phyloP scores from a whole-genome alignment of 2,329 filamentous ascomycete genomes.

The Fusarium poae region DNA sequence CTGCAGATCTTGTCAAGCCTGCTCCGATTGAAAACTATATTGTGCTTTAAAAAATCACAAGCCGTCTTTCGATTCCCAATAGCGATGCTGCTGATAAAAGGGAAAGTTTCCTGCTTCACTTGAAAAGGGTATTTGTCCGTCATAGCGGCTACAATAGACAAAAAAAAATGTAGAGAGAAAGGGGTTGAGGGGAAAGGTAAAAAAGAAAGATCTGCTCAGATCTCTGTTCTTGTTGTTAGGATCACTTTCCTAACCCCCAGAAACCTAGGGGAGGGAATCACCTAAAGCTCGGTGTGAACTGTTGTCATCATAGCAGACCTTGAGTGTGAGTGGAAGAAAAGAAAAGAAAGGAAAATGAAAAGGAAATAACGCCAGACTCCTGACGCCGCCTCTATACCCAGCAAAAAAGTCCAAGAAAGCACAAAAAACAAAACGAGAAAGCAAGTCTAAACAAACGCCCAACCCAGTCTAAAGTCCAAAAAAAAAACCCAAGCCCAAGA shows the following conservation, averaged over 20 bases:
- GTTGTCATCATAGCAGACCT: slow-evolving; percentile 47
- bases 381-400: not conserved
- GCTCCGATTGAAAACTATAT: slow-evolving; percentile 69
- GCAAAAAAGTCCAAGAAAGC: not conserved
- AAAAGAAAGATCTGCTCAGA: slow-evolving; percentile 58
- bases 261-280: slow-evolving; percentile 40
- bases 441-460: not conserved
- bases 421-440: not conserved
- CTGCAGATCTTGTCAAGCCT: slow-evolving; percentile 50
- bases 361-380: slow-evolving; percentile 4
- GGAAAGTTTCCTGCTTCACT: slow-evolving; percentile 30
- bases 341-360: not conserved
- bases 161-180: slow-evolving; percentile 5
- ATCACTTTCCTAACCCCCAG: too few species aligned
- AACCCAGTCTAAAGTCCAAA: not conserved
- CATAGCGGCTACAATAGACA: slow-evolving; percentile 53
- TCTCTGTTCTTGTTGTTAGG: slow-evolving; percentile 62
- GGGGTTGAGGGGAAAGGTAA: not conserved
- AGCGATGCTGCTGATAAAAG: not conserved
- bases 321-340: not conserved
- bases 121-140: slow-evolving; percentile 49
- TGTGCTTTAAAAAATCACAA: slow-evolving; percentile 52
- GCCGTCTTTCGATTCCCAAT: slow-evolving; percentile 23
- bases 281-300: slow-evolving; percentile 43
- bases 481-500: slow-evolving; percentile 1